phyloP scores from a whole-genome alignment of 495 filamentous ascomycete species.

The Glarea lozoyensis region DNA sequence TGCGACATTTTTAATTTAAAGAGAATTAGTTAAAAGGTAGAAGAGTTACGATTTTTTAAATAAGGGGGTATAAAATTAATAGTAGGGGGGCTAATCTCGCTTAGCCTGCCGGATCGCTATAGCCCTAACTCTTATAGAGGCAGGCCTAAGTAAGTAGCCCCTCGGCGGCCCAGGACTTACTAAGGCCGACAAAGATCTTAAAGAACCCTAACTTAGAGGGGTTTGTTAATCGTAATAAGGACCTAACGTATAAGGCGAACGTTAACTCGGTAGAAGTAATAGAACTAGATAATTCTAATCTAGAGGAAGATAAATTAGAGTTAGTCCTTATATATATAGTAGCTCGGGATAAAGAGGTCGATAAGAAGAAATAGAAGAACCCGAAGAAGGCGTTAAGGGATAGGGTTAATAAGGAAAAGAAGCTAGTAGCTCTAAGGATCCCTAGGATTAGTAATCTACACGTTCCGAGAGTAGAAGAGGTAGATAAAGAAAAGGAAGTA shows the following conservation, averaged over 20 bases:
- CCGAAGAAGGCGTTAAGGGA: background rate
- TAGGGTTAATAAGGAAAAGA: background rate
- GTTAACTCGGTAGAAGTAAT: background rate
- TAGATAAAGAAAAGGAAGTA: constrained; percentile 15
- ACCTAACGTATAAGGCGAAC: background rate
- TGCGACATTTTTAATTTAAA: background rate
- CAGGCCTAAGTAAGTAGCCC: too few species aligned
- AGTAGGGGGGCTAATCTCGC: background rate
- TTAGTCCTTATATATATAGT: background rate
- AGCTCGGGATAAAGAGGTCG: background rate
- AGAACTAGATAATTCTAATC: background rate
- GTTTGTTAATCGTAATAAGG: background rate
- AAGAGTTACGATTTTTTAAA: background rate
- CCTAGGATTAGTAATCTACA: background rate
- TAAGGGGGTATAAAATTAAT: background rate
- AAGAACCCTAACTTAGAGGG: background rate
- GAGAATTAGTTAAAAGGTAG: background rate
- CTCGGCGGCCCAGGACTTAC: too few species aligned
- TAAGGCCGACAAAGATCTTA: too few species aligned
- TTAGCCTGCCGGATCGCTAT: too few species aligned
- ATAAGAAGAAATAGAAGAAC: background rate
- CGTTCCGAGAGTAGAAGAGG: constrained; percentile 5
- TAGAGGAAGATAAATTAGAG: background rate
- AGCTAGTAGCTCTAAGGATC: background rate
- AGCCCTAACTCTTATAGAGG: background rate